Conservation (phyloP, 768 basidiomycete genomes). For the Leccinellum luteum region DNA sequence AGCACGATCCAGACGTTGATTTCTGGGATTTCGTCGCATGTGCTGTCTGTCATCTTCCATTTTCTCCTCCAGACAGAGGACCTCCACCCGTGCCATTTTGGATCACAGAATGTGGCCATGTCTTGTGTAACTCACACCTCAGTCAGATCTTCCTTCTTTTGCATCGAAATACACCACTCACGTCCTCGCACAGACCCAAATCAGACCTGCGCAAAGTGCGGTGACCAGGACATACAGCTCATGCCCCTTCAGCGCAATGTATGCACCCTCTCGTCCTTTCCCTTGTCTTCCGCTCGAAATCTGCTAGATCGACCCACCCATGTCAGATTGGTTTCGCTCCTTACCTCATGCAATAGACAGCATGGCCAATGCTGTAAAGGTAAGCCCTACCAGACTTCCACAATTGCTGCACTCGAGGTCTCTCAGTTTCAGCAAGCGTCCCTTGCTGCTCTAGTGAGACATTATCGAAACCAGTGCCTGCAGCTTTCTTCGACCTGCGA, state of each 20-base stretch:
- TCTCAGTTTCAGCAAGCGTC: slow-evolving; percentile 76
- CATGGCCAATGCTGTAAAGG: slow-evolving; percentile 67
- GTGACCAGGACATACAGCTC: slow-evolving; percentile 59
- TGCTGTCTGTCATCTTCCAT: slow-evolving; percentile 66
- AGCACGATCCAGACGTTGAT: slow-evolving; percentile 39
- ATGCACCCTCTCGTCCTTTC: slow-evolving; percentile 15
- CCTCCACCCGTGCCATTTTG: slow-evolving; percentile 71
- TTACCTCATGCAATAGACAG: slow-evolving; percentile 60
- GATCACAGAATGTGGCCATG: slow-evolving; percentile 87
- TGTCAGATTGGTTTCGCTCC: slow-evolving; percentile 79
- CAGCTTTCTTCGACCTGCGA: slow-evolving; percentile 40
- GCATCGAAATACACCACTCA: not conserved
- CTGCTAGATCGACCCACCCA: slow-evolving; percentile 72
- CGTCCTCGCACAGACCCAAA: slow-evolving; percentile 51
- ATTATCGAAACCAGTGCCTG: slow-evolving; percentile 55
- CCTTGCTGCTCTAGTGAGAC: slow-evolving; percentile 63
- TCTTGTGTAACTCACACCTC: slow-evolving; percentile 82
- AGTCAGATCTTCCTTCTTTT: slow-evolving; percentile 48
- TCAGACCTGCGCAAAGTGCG: slow-evolving; percentile 74
- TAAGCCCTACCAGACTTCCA: slow-evolving; percentile 20
- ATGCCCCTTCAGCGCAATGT: slow-evolving; percentile 75
- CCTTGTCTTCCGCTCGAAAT: not conserved
- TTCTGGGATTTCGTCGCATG: slow-evolving; percentile 85
- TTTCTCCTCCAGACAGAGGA: slow-evolving; percentile 47
- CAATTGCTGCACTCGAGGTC: not conserved